Evolutionary conservation across 345 rosid genomes (phyloP).

Genomic region (Dimocarpus longan): DNA sequence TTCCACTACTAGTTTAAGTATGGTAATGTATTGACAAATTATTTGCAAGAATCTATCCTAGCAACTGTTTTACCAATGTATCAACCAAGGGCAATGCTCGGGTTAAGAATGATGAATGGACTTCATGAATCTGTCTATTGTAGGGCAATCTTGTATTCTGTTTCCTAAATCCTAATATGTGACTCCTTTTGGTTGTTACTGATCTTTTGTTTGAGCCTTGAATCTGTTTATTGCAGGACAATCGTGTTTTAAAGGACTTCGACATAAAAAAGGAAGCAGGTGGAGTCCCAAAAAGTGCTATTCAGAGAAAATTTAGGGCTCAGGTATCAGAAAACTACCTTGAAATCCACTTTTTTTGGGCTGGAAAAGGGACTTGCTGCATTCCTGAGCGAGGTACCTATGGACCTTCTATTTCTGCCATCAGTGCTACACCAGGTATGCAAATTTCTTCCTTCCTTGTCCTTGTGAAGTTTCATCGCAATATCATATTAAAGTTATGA

Average conservation of each 20-base stretch:
- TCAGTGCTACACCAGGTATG: conserved; percentile 66
- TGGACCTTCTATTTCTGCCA: conserved; percentile 55
- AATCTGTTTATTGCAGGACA: conserved; percentile 42
- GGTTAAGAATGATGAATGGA: too few species aligned
- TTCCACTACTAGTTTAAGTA: neutral
- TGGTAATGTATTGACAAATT: neutral
- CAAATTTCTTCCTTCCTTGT: neutral
- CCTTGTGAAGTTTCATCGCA: neutral
- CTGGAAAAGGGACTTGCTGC: conserved; percentile 47
- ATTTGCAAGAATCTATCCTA: neutral
- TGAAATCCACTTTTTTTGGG: conserved; percentile 50
- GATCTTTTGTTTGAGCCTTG: neutral
- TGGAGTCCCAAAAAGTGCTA: conserved; percentile 32
- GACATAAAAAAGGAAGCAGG: conserved; percentile 43
- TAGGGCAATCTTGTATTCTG: neutral
- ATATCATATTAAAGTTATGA: conserved; percentile 15
- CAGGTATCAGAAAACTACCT: conserved; percentile 38
- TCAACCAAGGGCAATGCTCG: too few species aligned
- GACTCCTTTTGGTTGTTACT: neutral
- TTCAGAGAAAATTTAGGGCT: conserved; percentile 26
- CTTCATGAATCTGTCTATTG: neutral
- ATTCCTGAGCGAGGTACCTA: conserved; percentile 38
- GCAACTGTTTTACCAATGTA: neutral
- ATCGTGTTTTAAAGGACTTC: conserved; percentile 50
- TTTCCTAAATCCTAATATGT: neutral